Evolutionary conservation across 495 filamentous ascomycete genomes (phyloP), one percentile per base, ranked within the genome.

Genomic region (Podospora sp.): DNA sequence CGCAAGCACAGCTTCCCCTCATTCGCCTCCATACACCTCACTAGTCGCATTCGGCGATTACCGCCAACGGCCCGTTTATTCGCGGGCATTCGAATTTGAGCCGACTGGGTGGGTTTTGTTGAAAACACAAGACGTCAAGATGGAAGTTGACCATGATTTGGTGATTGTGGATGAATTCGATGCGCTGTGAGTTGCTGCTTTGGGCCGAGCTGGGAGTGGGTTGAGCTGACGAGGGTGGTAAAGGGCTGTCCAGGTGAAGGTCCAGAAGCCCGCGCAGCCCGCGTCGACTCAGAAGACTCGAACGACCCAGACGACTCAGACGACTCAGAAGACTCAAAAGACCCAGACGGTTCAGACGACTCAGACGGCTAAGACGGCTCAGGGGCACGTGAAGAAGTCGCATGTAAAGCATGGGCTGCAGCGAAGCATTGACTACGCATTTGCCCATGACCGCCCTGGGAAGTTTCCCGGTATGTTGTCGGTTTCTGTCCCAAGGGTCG

Each of bases 131-230:
- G 51, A 20, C 21, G 25, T 14, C 69, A 71, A 27, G 33, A 72
- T 72, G 64, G 72, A 72, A 6, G 58, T 69, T 25, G 56, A 72
- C 20, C 66, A 81, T 63, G 76, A 74, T 62, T 68, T 82, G 51
- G 75, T 82, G 25, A 36, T 77, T 29, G 77, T 78, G 50, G 79
- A 82, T 18, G 81, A 83, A 68, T 83, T 83, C 55, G 82, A 83
- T 70, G 80, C 80, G 36, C 73, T 84, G 81, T 55, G 21, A 55
- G 52, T 83, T 73, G 55, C 67, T 68, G 7, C 21, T 50, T 20
- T 55, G 52, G 25, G 52, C 7, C 22, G 52, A 12, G 52, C 7
- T 6, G 7, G 14, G 25, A 55, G 29, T 55, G 25, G 22, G 25
- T 12, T 2, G 20, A 55, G 7, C 52, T 55, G 20, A 26, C 24